These are phyloP conservation scores for Sicyos edulis DNA, from an alignment of 306 rosid species.

Conservation along the genomic window DNA sequence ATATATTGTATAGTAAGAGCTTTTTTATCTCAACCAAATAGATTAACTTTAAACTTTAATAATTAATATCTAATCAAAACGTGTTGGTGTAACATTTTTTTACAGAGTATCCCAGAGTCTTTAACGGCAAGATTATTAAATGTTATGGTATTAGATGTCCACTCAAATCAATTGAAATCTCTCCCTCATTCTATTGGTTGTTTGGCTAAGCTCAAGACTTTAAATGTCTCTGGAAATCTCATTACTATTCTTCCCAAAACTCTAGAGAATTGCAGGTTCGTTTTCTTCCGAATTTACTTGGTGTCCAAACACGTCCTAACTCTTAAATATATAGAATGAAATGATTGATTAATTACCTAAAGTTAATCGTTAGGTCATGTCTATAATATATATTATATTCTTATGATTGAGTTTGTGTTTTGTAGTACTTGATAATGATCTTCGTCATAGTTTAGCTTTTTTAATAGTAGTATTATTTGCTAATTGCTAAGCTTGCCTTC, in stretches of 20 bases:
- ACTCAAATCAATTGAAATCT: constrained; percentile 66
- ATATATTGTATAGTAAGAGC: too few species aligned
- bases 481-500: not conserved
- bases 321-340: too few species aligned
- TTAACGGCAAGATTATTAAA: constrained; percentile 66
- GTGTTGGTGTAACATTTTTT: not conserved
- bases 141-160: constrained; percentile 62
- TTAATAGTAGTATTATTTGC: not conserved
- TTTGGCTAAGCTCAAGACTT: constrained; percentile 65
- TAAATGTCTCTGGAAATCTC: constrained; percentile 76
- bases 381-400: too few species aligned
- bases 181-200: constrained; percentile 92
- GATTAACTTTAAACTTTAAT: too few species aligned
- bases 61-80: not conserved
- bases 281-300: not conserved
- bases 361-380: too few species aligned
- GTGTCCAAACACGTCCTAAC: not conserved
- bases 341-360: too few species aligned
- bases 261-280: constrained; percentile 82
- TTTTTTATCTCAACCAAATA: too few species aligned
- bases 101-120: constrained; percentile 78
- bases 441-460: not conserved
- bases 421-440: not conserved
- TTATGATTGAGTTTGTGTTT: too few species aligned
- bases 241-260: constrained; percentile 65